Evolutionary conservation across 2,329 filamentous ascomycete species (phyloP).

Genomic region (Colletotrichum limetticola): DNA sequence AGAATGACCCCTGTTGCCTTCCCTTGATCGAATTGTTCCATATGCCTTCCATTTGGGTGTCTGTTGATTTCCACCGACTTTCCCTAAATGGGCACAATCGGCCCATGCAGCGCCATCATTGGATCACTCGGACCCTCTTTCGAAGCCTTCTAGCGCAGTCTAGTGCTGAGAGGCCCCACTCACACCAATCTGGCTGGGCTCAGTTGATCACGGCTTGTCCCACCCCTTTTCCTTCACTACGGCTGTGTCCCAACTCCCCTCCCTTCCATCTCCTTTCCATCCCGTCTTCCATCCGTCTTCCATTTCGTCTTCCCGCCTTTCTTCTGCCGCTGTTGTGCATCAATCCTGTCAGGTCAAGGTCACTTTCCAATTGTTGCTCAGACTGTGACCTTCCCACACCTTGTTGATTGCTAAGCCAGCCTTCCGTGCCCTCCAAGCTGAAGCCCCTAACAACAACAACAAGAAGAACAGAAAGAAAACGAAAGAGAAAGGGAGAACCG

Average conservation of each 20-base stretch:
- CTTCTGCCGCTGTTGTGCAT: background rate
- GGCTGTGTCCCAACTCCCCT: background rate
- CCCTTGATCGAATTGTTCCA: slow-evolving; percentile 26
- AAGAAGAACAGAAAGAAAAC: background rate
- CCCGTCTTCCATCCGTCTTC: slow-evolving; percentile 12
- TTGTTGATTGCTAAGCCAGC: background rate
- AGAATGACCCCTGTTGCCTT: background rate
- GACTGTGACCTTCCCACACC: background rate
- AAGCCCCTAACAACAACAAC: background rate
- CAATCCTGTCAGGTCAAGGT: background rate
- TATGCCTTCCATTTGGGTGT: slow-evolving; percentile 14
- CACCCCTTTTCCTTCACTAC: slow-evolving; percentile 5
- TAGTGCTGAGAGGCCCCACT: background rate
- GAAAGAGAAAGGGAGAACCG: background rate
- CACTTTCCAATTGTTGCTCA: background rate
- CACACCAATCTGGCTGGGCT: slow-evolving; percentile 5
- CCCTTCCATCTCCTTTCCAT: background rate
- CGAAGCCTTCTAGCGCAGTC: slow-evolving; percentile 32
- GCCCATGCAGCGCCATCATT: slow-evolving; percentile 3
- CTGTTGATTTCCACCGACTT: background rate
- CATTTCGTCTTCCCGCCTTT: background rate
- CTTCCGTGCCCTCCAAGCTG: background rate
- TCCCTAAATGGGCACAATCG: background rate
- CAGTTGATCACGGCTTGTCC: background rate
- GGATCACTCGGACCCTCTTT: background rate